Conservation (phyloP, 2,329 filamentous ascomycete species). For the Diaporthe citri region DNA sequence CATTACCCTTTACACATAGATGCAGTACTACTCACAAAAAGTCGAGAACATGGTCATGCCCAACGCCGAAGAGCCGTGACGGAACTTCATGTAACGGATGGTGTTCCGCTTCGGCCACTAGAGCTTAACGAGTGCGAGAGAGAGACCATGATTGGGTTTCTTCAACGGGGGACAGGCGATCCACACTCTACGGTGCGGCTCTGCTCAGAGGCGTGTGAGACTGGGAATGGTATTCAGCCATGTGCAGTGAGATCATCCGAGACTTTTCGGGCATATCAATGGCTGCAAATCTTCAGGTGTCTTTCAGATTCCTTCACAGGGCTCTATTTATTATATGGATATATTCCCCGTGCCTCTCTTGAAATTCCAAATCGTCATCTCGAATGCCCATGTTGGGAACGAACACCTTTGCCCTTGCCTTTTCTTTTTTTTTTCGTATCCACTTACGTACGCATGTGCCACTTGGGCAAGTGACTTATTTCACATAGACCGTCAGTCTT, state of each 20-base stretch:
- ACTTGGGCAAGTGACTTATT: not conserved
- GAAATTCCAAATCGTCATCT: not conserved
- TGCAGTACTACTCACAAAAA: not conserved
- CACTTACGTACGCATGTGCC: too few species aligned
- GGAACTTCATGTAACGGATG: not conserved
- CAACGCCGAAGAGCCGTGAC: not conserved
- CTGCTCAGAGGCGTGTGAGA: not conserved
- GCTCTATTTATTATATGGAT: too few species aligned
- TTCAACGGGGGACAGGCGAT: not conserved
- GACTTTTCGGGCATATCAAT: not conserved
- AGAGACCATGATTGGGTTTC: not conserved
- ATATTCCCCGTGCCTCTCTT: not conserved
- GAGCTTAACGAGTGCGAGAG: not conserved
- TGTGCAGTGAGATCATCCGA: conserved; percentile 3
- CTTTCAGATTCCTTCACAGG: too few species aligned
- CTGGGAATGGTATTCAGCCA: not conserved
- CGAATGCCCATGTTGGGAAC: not conserved
- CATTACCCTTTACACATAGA: not conserved
- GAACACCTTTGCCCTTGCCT: not conserved
- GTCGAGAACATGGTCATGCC: not conserved
- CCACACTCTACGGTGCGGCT: not conserved
- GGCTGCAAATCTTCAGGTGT: not conserved
- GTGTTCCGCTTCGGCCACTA: not conserved
- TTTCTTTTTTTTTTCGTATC: not conserved
- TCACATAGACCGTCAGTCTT: not conserved